Evolutionary conservation across 208 protist species (phyloP), one percentile per base, ranked within the genome.

Genomic region (Trypanosoma scelopori): DNA sequence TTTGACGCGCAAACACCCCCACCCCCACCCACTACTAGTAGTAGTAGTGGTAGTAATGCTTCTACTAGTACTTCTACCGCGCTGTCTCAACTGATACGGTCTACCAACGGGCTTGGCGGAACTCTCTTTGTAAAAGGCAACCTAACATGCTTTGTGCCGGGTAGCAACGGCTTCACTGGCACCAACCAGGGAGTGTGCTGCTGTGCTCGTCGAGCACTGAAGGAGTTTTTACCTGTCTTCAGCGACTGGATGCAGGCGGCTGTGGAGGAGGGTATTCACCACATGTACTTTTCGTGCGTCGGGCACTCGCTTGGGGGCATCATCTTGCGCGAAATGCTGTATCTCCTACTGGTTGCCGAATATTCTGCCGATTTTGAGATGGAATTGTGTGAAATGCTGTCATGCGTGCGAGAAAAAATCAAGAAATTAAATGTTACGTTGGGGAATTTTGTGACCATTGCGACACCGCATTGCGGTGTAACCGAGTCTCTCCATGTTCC

Each of bases 261-360:
- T 13, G 52, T 51, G 5, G 45, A 65, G 28, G 55, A 28, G 16
- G 51, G 64, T n/a, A 65, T 51, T 42, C 11, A 13, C 1, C 32
- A 5, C 16, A n/a, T 78, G 5, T 91, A 63, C 46, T 75, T 91
- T 56, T 91, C 84, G 16, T 76, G 71, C 57, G 74, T 87, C 22
- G 84, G 78, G 3, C 84, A 91, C 81, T 85, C 78, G 35, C 87
- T 91, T 46, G 84, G 84, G 18, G 84, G 84, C 18, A 77, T 91
- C 35, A 74, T 91, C 50, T 58, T 85, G 47, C 81, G 84, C 11
- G 81, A 91, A 71, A 79, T 78, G n/a, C 49, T 91, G 0, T 91
- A 78, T 48, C 65, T 84, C 16, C 69, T 91, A 6, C 61, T 85
- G 32, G 47, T 74, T 1, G 52, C 71, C 20, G 43, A 49, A 1